phyloP scores from a whole-genome alignment of 345 rosid genomes.

The Brassica juncea region DNA sequence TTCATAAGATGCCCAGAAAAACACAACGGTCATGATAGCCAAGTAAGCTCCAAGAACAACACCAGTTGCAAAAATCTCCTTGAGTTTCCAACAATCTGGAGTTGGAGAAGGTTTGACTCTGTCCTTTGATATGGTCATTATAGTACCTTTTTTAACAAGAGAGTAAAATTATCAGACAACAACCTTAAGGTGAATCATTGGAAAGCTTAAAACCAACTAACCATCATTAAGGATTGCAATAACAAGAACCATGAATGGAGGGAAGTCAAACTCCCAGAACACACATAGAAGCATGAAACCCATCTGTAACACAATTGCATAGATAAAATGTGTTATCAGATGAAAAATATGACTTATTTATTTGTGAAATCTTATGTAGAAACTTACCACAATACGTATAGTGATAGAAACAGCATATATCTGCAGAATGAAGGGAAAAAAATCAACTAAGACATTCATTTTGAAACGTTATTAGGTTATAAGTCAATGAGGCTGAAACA shows the following conservation, averaged over 20 bases:
- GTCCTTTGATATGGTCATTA: constrained; percentile 68
- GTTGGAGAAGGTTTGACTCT: constrained; percentile 62
- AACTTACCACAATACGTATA: constrained; percentile 63
- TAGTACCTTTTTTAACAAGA: constrained; percentile 46
- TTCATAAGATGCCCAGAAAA: constrained; percentile 58
- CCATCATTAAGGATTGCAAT: constrained; percentile 70
- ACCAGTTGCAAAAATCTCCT: constrained; percentile 64
- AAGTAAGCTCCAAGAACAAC: constrained; percentile 57
- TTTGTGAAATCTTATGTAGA: not conserved
- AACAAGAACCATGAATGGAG: constrained; percentile 74
- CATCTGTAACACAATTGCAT: constrained; percentile 43
- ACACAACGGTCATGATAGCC: constrained; percentile 59
- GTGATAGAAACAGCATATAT: constrained; percentile 71
- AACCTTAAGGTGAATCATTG: not conserved
- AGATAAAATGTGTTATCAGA: not conserved
- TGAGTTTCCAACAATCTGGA: constrained; percentile 63
- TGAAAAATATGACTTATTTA: not conserved
- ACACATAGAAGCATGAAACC: constrained; percentile 59
- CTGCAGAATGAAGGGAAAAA: constrained; percentile 37
- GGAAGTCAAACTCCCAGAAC: constrained; percentile 68
- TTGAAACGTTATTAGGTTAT: not conserved
- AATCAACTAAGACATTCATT: constrained; percentile 1
- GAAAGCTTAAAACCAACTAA: constrained; percentile 22
- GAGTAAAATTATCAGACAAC: not conserved
- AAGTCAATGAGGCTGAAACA: constrained; percentile 2